Evolutionary conservation across 2,329 filamentous ascomycete species (phyloP), one percentile per base, ranked within the genome.

Genomic region (Daldinia sp.): DNA sequence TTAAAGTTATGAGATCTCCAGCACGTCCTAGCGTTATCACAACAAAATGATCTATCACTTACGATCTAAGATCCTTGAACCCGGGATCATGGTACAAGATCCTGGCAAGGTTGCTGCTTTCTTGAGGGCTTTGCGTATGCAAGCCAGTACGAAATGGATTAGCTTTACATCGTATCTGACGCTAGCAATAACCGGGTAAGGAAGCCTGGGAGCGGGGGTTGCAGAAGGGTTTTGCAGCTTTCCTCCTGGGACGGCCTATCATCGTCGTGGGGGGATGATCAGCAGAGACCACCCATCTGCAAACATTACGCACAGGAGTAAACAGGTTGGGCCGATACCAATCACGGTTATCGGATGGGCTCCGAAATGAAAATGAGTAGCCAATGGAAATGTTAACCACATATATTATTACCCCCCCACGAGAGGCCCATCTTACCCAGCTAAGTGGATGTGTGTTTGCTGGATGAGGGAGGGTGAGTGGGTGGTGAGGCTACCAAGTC

Each of bases 11-110:
- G 53, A 53, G 50, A 50, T 66, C 15, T 60, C 20, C 64, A 61
- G 56, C 69, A 67, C 10, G 70, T 62, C 64, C 48, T 60, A 57
- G 68, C 51, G 63, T 44, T 51, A 13, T 59, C 42, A 65, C 20
- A 62, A 51, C 3, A 37, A 61, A 35, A 53, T 37, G 69, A 72
- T 64, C 60, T 66, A 33, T 68, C 66, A 70, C 46, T 10, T 51
- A 7, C 26, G 60, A 70, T 73, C 66, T 69, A 61, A 71, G 61
- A 73, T 67, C 57, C 68, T 54, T 71, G 69, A 61, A 65, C 68
- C 70, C 28, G 60, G 64, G 53, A 60, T 42, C 62, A 41, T 63
- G 63, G 64, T 50, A 59, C 53, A 28, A 50, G 60, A 56, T 55
- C 71, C 62, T 56, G 58, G 59, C 56, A 68, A 55, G 66, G 63